Evolutionary conservation across 208 protist genomes (phyloP), one percentile per base, ranked within the genome.

Genomic region (Herpetomonas samuelpessoai): DNA sequence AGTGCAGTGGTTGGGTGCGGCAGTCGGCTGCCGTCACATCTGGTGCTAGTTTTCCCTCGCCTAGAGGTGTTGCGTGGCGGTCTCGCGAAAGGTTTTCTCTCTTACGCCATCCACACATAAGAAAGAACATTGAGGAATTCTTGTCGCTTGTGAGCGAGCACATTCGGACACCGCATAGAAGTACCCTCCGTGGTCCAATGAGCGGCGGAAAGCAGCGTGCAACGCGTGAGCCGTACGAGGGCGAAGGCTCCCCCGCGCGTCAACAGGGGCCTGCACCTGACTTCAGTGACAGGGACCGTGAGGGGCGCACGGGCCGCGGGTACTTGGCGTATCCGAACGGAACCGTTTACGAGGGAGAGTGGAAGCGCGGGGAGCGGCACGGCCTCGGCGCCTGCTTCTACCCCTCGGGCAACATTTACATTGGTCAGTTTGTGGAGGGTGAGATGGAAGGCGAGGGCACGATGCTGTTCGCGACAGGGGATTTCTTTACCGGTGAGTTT

Each of bases 321-420:
- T 49, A 35, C 29, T 21, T 67, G 22, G 62, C 66, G 47, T 83
- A 74, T 57, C 44, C 45, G 39, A 74, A 80, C 30, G 79, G 79
- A 1, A 73, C 70, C 0, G 62, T 88, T 16, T 92, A 88, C 69
- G 79, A 87, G 27, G 86, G 81, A 2, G 61, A 74, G 31, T 70
- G 62, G 31, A 52, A 75, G 4, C 41, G 71, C 31, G 81, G 74
- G 29, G 57, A 74, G 44, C 76, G 74, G 2, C 68, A 88, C 56
- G 86, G 79, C 10, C 74, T 74, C 25, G 86, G 86, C 28, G 62
- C 79, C 6, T 81, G 80, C 39, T 83, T 68, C 45, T 89, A 79
- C 62, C 28, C 69, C 0, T 86, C 79, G 19, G 81, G 86, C 28
- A 79, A 80, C 57, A 79, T 92, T 24, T 88, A 72, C 50, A 69